These are phyloP conservation scores for Phytophthora pseudosyringae DNA, from an alignment of 352 stramenopile genomes.

Conservation along the genomic window DNA sequence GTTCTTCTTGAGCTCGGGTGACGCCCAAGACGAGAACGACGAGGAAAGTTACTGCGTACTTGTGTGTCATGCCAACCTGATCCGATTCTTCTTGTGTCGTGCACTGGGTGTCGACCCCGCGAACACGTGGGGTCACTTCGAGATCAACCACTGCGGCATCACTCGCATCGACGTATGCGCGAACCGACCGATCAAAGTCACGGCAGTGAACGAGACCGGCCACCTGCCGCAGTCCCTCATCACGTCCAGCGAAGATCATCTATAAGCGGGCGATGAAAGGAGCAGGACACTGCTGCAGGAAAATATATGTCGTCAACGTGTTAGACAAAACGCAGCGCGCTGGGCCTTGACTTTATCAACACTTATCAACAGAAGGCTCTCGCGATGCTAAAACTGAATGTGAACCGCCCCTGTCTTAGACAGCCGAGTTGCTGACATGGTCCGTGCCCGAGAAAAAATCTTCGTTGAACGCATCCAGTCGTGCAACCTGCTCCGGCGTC, in stretches of 20 bases:
- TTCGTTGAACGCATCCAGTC: constrained; percentile 46
- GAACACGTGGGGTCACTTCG: constrained; percentile 80
- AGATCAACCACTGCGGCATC: constrained; percentile 88
- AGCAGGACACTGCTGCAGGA: constrained; percentile 15
- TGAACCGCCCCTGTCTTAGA: constrained; percentile 29
- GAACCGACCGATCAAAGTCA: constrained; percentile 74
- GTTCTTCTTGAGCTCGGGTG: constrained; percentile 39
- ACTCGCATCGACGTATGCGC: constrained; percentile 77
- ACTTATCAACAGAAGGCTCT: constrained; percentile 6
- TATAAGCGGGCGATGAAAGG: constrained; percentile 43
- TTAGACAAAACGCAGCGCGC: constrained; percentile 27
- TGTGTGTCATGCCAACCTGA: constrained; percentile 87
- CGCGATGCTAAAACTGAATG: constrained; percentile 23
- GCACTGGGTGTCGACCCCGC: constrained; percentile 63
- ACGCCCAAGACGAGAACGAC: constrained; percentile 44
- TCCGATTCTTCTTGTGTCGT: constrained; percentile 83
- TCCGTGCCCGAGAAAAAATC: constrained; percentile 45
- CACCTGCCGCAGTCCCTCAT: constrained; percentile 79
- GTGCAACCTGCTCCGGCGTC: constrained; percentile 35
- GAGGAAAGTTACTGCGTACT: constrained; percentile 74
- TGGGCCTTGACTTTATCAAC: constrained; percentile 6
- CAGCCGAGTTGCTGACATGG: constrained; percentile 42
- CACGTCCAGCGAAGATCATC: constrained; percentile 86
- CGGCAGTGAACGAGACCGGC: constrained; percentile 82
- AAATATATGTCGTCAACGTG: constrained; percentile 40